These are phyloP conservation scores for Paraconiothyrium brasiliense DNA, from an alignment of 2,329 filamentous ascomycete genomes.

Conservation along the genomic window DNA sequence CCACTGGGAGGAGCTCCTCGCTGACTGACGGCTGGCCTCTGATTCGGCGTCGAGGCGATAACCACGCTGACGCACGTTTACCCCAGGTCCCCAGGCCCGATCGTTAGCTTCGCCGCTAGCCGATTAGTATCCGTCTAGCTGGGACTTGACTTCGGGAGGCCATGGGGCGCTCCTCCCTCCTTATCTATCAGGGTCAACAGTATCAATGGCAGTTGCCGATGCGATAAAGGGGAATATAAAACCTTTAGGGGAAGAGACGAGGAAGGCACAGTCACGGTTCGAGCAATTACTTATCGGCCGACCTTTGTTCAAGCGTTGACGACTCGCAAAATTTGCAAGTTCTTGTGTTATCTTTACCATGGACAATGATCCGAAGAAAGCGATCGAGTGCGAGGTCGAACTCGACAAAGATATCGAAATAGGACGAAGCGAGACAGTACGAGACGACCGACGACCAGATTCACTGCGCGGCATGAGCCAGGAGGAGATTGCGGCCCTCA, in stretches of 20 bases:
- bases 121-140: slow-evolving; percentile 8
- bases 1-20: slow-evolving; percentile 13
- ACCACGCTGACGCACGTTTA: slow-evolving; percentile 4
- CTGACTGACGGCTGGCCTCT: not conserved
- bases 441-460: slow-evolving; percentile 24
- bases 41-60: not conserved
- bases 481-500: slow-evolving; percentile 27
- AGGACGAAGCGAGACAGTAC: slow-evolving; percentile 6
- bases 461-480: slow-evolving; percentile 26
- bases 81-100: not conserved
- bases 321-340: slow-evolving; percentile 4
- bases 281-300: slow-evolving; percentile 2
- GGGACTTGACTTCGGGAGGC: not conserved
- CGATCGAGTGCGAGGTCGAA: slow-evolving; percentile 11
- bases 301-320: not conserved
- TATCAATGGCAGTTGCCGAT: not conserved
- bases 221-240: slow-evolving; percentile 12
- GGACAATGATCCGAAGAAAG: slow-evolving; percentile 16
- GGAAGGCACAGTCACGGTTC: not conserved
- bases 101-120: slow-evolving; percentile 4
- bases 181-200: slow-evolving; percentile 3
- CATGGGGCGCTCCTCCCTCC: slow-evolving; percentile 15
- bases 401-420: slow-evolving; percentile 13
- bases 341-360: slow-evolving; percentile 5
- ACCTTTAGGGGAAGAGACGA: not conserved